Evolutionary conservation across 306 rosid species (phyloP).

Genomic region (Ormosia semicastrata): DNA sequence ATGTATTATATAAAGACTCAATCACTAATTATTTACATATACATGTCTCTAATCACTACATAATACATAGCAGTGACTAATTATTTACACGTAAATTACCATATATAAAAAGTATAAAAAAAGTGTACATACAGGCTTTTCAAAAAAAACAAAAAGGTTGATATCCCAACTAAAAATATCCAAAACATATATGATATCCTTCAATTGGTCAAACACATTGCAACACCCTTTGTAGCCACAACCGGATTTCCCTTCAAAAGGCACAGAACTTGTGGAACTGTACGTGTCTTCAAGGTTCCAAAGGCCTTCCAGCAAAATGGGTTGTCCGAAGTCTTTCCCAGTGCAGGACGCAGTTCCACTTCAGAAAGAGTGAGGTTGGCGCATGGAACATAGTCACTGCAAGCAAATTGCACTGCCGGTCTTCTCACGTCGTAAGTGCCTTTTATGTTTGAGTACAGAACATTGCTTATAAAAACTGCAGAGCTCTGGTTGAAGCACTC

Average conservation of each 20-base stretch:
- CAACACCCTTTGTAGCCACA: no score
- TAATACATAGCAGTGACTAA: no score
- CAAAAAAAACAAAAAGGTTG: no score
- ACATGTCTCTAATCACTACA: no score
- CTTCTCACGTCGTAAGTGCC: conserved; percentile 58
- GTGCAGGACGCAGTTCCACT: conserved; percentile 42
- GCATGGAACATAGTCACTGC: conserved; percentile 59
- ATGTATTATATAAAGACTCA: no score
- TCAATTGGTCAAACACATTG: no score
- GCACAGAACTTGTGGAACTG: conserved; percentile 44
- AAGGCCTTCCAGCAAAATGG: conserved; percentile 62
- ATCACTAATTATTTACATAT: no score
- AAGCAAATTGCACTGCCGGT: conserved; percentile 46
- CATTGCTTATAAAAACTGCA: conserved; percentile 32
- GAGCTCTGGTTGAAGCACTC: conserved; percentile 54
- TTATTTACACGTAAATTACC: no score
- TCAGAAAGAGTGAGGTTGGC: conserved; percentile 44
- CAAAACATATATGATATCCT: no score
- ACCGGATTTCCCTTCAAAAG: conserved; percentile 41
- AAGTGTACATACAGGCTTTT: no score
- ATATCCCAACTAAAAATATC: no score
- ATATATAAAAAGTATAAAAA: no score
- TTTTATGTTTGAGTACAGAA: conserved; percentile 42
- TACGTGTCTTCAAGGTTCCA: conserved; percentile 37
- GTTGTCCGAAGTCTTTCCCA: conserved; percentile 1